phyloP scores from a whole-genome alignment of 2,329 filamentous ascomycete genomes.

The Sporothrix brunneoviolacea region DNA sequence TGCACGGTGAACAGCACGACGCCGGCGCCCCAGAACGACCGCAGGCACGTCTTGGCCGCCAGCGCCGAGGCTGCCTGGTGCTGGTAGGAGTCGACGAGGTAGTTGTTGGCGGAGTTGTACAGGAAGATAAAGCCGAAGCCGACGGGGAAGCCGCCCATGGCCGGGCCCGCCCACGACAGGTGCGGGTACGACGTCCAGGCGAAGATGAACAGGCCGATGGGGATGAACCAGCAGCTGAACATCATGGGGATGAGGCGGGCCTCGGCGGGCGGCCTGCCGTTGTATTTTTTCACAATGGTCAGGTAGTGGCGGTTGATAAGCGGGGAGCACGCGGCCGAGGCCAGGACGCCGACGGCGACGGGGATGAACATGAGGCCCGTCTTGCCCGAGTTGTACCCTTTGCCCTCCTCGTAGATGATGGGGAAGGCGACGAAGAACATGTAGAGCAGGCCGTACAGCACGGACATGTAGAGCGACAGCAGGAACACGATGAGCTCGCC shows the following conservation, averaged over 20 bases:
- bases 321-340: conserved; percentile 60
- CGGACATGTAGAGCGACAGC: conserved; percentile 78
- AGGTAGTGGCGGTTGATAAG: conserved; percentile 79
- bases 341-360: conserved; percentile 63
- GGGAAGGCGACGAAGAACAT: conserved; percentile 70
- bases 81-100: conserved; percentile 58
- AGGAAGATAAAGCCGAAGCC: conserved; percentile 80
- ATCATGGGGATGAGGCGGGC: conserved; percentile 77
- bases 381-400: conserved; percentile 66
- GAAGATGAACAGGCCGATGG: conserved; percentile 43
- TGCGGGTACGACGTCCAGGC: conserved; percentile 57
- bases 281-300: conserved; percentile 51
- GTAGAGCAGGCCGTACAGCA: conserved; percentile 67
- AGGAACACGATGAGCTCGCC: conserved; percentile 78
- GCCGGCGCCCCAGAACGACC: conserved; percentile 72
- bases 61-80: conserved; percentile 73
- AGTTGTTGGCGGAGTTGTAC: conserved; percentile 73
- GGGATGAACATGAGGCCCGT: conserved; percentile 87
- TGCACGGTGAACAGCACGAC: conserved; percentile 75
- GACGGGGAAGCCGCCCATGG: conserved; percentile 63
- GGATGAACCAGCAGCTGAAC: conserved; percentile 65
- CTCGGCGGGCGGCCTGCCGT: conserved; percentile 71
- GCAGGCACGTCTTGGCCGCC: conserved; percentile 73
- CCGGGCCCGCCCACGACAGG: conserved; percentile 65
- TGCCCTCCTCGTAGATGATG: conserved; percentile 69